These are phyloP conservation scores for Eruca vesicaria DNA, from an alignment of 441 rosid species.

Conservation along the genomic window DNA sequence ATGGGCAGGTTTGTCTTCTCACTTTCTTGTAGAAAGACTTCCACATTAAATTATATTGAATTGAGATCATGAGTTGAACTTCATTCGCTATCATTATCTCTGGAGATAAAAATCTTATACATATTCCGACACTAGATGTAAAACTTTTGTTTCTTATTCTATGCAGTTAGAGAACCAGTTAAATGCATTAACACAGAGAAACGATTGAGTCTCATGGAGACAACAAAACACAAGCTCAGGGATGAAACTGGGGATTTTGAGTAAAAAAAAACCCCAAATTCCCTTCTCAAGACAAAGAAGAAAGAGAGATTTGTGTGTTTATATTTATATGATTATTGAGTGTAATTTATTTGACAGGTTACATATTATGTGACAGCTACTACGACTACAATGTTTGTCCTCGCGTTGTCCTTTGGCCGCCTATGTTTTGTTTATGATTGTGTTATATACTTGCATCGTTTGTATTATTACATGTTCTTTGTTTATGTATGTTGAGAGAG, in stretches of 20 bases:
- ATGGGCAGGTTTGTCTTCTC: slow-evolving; percentile 61
- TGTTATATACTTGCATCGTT: slow-evolving; percentile 15
- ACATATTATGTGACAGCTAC: background rate
- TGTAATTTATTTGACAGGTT: slow-evolving; percentile 33
- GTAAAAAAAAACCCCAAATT: slow-evolving; percentile 4
- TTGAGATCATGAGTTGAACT: background rate
- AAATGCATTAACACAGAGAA: slow-evolving; percentile 44
- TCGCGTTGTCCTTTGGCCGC: slow-evolving; percentile 8
- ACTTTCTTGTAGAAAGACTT: background rate
- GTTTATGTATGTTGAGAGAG: background rate
- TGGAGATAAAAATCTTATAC: background rate
- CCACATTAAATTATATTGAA: background rate
- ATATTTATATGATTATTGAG: slow-evolving; percentile 20
- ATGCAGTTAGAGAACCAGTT: slow-evolving; percentile 72
- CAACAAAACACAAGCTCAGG: slow-evolving; percentile 24
- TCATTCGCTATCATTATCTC: background rate
- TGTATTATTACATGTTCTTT: background rate
- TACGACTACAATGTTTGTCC: background rate
- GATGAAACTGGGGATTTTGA: slow-evolving; percentile 28
- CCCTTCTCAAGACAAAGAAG: slow-evolving; percentile 16
- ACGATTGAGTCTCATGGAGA: slow-evolving; percentile 34
- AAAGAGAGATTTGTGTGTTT: slow-evolving; percentile 20
- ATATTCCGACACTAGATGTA: background rate
- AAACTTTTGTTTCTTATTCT: background rate
- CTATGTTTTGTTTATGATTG: slow-evolving; percentile 13